Conservation (phyloP, 345 rosid genomes). For the Psidium guajava region DNA sequence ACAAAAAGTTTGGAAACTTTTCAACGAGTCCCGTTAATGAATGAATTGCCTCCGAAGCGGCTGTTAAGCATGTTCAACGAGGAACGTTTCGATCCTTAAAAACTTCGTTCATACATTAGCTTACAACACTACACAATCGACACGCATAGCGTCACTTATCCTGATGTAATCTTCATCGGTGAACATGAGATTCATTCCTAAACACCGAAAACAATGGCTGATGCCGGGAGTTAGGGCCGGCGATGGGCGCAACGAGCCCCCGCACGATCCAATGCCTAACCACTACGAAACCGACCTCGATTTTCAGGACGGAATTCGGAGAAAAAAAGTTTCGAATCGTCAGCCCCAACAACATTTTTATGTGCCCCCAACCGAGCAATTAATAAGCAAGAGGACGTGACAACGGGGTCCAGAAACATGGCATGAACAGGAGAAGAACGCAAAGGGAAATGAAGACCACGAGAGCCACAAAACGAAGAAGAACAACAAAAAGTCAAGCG, state of each 20-base stretch:
- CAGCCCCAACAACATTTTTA: background rate
- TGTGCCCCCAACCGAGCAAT: background rate
- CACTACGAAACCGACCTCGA: background rate
- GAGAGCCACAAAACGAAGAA: no score
- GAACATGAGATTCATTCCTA: no score
- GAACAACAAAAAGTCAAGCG: background rate
- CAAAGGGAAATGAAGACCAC: no score
- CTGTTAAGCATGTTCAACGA: background rate
- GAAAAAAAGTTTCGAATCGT: background rate
- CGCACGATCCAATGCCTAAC: no score
- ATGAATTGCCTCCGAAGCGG: no score
- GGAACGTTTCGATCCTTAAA: background rate
- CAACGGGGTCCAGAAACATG: background rate
- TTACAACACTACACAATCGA: no score
- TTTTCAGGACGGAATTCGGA: background rate
- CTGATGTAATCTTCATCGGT: no score
- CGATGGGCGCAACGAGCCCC: no score
- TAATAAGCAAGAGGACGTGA: background rate
- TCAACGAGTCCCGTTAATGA: background rate
- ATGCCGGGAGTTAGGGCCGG: no score
- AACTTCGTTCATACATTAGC: background rate
- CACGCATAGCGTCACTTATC: no score
- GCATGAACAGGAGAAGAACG: no score
- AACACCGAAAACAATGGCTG: no score
- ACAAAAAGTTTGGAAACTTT: background rate